These are phyloP conservation scores for Platanus orientalis DNA, from an alignment of 164 flowering plant genomes.

Conservation along the genomic window DNA sequence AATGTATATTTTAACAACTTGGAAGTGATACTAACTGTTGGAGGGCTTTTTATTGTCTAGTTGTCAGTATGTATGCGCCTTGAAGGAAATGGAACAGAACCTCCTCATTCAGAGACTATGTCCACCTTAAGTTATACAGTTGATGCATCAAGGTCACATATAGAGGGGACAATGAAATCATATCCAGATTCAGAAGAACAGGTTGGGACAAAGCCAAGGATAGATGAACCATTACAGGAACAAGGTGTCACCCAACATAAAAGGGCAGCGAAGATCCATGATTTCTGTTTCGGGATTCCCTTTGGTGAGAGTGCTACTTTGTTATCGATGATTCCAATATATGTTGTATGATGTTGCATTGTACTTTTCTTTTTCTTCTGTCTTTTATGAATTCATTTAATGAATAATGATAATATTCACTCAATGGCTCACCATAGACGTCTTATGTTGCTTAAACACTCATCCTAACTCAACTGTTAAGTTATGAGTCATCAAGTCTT, in stretches of 20 bases:
- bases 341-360: not conserved
- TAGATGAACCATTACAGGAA: constrained; percentile 21
- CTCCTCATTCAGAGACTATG: constrained; percentile 27
- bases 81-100: constrained; percentile 35
- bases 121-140: constrained; percentile 25
- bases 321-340: not conserved
- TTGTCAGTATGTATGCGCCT: constrained; percentile 36
- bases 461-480: too few species aligned
- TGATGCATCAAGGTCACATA: constrained; percentile 28
- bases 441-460: not conserved
- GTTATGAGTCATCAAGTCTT: too few species aligned
- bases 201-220: constrained; percentile 17
- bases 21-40: not conserved
- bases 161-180: constrained; percentile 27
- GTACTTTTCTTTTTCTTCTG: too few species aligned
- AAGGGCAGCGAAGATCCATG: constrained; percentile 76
- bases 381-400: too few species aligned
- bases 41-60: constrained; percentile 22
- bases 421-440: not conserved
- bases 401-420: not conserved
- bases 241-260: constrained; percentile 25
- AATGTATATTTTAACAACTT: not conserved
- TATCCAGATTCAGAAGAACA: constrained; percentile 28
- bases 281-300: constrained; percentile 90
- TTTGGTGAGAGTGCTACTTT: constrained; percentile 49